Evolutionary conservation across 2,329 filamentous ascomycete species (phyloP).

Genomic region (Cladophialophora yegresii): DNA sequence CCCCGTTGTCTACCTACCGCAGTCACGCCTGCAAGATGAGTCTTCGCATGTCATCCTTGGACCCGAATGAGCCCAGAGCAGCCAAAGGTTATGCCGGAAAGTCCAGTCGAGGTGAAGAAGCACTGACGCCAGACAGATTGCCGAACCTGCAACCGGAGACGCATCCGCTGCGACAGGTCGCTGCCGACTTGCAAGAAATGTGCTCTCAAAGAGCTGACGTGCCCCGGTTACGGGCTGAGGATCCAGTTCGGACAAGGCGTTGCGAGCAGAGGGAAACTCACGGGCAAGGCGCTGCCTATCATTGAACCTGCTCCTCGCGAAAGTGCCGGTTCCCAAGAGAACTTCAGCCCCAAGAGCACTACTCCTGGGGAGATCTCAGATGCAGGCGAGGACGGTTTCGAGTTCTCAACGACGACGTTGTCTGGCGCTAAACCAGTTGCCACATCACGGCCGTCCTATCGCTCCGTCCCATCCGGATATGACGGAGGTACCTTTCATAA

Average conservation of each 20-base stretch:
- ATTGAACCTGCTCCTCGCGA: slow-evolving; percentile 13
- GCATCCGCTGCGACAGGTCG: slow-evolving; percentile 44
- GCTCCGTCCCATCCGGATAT: slow-evolving; percentile 15
- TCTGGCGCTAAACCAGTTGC: slow-evolving; percentile 1
- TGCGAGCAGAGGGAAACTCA: slow-evolving; percentile 30
- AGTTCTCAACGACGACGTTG: background rate
- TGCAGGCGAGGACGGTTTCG: slow-evolving; percentile 1
- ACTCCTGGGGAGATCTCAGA: slow-evolving; percentile 1
- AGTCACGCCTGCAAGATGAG: slow-evolving; percentile 18
- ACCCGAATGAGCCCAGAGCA: slow-evolving; percentile 24
- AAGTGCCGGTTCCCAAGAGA: background rate
- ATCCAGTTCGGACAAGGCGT: slow-evolving; percentile 43
- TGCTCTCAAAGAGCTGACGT: slow-evolving; percentile 40
- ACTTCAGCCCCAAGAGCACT: slow-evolving; percentile 4
- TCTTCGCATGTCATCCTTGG: slow-evolving; percentile 23
- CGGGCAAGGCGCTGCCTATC: slow-evolving; percentile 31
- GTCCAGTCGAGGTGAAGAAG: background rate
- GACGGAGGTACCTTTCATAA: slow-evolving; percentile 16
- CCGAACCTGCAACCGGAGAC: slow-evolving; percentile 42
- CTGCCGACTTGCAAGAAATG: slow-evolving; percentile 44
- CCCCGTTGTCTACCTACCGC: background rate
- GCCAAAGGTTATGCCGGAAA: slow-evolving; percentile 19
- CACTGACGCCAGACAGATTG: slow-evolving; percentile 37
- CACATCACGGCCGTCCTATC: background rate
- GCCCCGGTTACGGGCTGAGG: slow-evolving; percentile 42